Evolutionary conservation across 768 basidiomycete species (phyloP), one percentile per base, ranked within the genome.

Genomic region (Amanita rubescens): DNA sequence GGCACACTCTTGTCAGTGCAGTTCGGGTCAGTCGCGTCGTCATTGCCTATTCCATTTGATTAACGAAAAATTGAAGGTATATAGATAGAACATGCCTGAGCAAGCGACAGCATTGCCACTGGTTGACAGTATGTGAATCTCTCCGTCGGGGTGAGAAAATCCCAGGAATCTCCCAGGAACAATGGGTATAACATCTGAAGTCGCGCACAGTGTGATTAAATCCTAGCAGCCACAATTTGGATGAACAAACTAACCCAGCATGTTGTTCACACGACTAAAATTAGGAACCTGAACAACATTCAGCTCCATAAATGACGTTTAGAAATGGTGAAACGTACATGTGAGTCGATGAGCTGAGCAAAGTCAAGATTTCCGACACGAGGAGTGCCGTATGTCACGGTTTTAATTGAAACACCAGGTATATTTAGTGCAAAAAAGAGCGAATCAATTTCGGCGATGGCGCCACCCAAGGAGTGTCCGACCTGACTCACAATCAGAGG

Each of bases 1-100:
- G 81, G 80, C 10, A 85, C 83, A 4, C 74, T 71, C 37, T 62
- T 59, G 52, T 80, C 77, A 30, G 75, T 75, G 65, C 85, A 87
- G 51, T 77, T 67, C 10, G 69, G 19, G 50, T 81, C 78, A 12
- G 70, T 74, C 4, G 71, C 71, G 56, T 86, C 77, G 60, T 87
- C 84, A 52, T 80, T 65, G 0, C 76, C 78, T 76, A 54, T 38
- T 19, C 25, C 42, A 22, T 11, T 35, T 30, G 15, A 25, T 27
- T 10, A 25, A 30, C 35, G 22, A 2, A 15, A 20, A 15, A 5
- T 25, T 27, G 5, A 10, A 32, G 12, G 25, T 38, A 39, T 22
- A 35, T n/a, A n/a, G 49, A 24, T 39, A 22, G 15, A 25, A 60
- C 61, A 30, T 46, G 68, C 72, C 72, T 33, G 72, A 60, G 55